phyloP scores from a whole-genome alignment of 2,329 filamentous ascomycete species.

The Arthrobotrys conoides region DNA sequence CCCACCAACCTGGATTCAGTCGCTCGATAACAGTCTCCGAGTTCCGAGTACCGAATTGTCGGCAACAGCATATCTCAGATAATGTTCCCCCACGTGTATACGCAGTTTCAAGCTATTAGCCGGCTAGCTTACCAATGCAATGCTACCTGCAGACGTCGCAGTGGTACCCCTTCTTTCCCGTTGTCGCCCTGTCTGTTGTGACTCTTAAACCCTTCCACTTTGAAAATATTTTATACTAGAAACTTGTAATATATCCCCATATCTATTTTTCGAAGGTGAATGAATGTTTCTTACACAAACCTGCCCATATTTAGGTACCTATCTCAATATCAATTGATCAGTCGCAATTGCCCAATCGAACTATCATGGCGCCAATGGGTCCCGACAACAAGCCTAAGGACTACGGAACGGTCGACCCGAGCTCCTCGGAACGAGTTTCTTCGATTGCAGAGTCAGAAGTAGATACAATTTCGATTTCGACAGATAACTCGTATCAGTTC shows the following conservation, averaged over 20 bases:
- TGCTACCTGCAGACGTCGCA: neutral
- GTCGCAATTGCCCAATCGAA: neutral
- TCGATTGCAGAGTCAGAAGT: slow-evolving; percentile 43
- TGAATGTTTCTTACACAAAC: neutral
- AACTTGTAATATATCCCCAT: too few relatives aligned
- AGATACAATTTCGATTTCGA: slow-evolving; percentile 51
- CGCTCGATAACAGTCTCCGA: slow-evolving; percentile 28
- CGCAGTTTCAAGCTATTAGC: slow-evolving; percentile 5
- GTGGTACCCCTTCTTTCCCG: neutral
- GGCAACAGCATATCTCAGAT: slow-evolving; percentile 18
- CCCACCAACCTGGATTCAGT: slow-evolving; percentile 50
- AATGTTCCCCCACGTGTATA: slow-evolving; percentile 19
- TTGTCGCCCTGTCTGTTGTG: neutral
- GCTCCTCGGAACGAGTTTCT: slow-evolving; percentile 19
- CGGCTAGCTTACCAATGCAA: slow-evolving; percentile 14
- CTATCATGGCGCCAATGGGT: slow-evolving; percentile 7
- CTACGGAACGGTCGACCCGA: slow-evolving; percentile 15
- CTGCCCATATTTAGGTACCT: neutral
- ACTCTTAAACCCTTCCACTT: neutral
- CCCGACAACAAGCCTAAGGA: neutral
- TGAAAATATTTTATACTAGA: neutral
- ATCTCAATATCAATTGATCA: neutral
- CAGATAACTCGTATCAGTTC: slow-evolving; percentile 35
- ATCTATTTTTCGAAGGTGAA: too few relatives aligned
- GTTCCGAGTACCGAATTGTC: slow-evolving; percentile 39